These are phyloP conservation scores for Stylosanthes scabra DNA, from an alignment of 331 rosid genomes.

Conservation along the genomic window DNA sequence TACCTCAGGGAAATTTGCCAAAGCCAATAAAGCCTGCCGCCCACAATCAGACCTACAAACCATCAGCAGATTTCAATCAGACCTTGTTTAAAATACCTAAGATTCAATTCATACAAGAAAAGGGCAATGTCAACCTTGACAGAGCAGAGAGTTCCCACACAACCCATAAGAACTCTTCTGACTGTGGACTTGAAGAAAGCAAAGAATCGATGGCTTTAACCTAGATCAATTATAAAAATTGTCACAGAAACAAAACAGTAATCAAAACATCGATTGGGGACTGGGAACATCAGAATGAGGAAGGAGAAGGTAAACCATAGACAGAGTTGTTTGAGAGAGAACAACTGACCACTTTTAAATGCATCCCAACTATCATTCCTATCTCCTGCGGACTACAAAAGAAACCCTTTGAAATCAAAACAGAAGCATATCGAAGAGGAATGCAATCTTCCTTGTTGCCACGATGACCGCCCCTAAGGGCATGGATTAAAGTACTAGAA, in stretches of 20 bases:
- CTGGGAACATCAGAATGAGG: conserved; percentile 14
- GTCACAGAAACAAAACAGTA: conserved; percentile 26
- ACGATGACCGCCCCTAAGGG: conserved; percentile 68
- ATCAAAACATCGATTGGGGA: neutral
- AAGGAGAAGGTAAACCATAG: conserved; percentile 6
- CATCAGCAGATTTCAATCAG: conserved; percentile 38
- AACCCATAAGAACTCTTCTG: conserved; percentile 96
- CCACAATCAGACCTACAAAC: conserved; percentile 93
- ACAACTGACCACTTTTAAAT: conserved; percentile 88
- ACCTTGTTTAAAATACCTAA: conserved; percentile 26
- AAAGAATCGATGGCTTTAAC: conserved; percentile 87
- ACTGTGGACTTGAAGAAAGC: conserved; percentile 73
- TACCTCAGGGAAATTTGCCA: conserved; percentile 95
- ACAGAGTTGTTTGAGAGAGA: conserved; percentile 24
- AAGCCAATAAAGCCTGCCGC: conserved; percentile 83
- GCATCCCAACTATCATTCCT: conserved; percentile 76
- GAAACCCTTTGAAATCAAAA: conserved; percentile 87
- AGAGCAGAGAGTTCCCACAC: conserved; percentile 91
- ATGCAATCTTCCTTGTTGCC: conserved; percentile 74
- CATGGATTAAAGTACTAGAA: conserved; percentile 72
- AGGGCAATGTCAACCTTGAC: conserved; percentile 68
- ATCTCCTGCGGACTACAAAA: conserved; percentile 79
- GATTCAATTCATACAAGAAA: conserved; percentile 25
- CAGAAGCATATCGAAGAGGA: conserved; percentile 92
- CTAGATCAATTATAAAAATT: conserved; percentile 52